Base-by-base conservation (phyloP, 2,329 filamentous ascomycete genomes). In the Beauveria sp. region DNA sequence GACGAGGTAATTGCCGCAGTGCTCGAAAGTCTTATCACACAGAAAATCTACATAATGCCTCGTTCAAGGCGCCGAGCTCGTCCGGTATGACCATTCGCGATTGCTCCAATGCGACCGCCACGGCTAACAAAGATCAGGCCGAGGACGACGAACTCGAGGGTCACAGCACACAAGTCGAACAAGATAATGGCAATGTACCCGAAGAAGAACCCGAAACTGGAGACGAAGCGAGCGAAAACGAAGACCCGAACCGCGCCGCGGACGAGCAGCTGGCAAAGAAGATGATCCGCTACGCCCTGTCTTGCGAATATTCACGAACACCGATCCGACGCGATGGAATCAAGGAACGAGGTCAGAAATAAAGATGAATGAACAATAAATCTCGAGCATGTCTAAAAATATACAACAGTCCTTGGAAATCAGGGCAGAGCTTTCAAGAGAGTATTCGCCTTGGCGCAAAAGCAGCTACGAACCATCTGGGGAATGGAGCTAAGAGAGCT, bases 401-500 rank as follows among this genome's bases (percentile, higher is more conserved):
- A 9, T 9, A 30, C n/a, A 2, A 2, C 28, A 86, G 90, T 96
- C 0, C 84, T 96, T 10, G 90, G 89, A 20, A 81, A 86, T 51
- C 82, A 87, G 9, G 77, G 85, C 7, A 81, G 88, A 38, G 78
- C 86, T 42, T 98, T 97, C 72, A 92, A 86, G 70, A 73, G 76
- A 14, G 85, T 97, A 3, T 97, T 96, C 69, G 83, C 84, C 0
- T 78, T 83, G 46, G 91, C 93, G 47, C 93, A 99, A 72, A 74
- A 78, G 40, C 83, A 89, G 66, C 77, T 99, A 43, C 79, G 81
- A 53, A 76, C 77, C 2, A 81, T 87, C 1, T 98, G 96, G 74
- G 95, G 95, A n/a, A 96, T 98, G 92, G 83, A 93, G 72, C 83
- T 99, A 80, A 81, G 85, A 4, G 93, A 97, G 74, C 79, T 98